phyloP scores from a whole-genome alignment of 2,329 filamentous ascomycete genomes.

The Plectosphaerella cucumerina region DNA sequence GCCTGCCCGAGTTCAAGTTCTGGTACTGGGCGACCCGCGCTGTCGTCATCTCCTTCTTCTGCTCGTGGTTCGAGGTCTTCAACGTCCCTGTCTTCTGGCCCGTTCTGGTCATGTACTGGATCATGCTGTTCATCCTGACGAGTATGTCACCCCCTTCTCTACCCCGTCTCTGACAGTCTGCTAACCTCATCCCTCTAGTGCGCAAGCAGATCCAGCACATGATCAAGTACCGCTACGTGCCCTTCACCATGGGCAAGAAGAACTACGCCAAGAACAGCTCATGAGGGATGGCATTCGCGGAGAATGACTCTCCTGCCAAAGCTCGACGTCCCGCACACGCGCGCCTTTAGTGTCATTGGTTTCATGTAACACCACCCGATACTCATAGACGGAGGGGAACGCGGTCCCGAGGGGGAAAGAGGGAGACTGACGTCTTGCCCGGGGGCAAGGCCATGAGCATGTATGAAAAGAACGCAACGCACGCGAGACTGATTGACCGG shows the following conservation, averaged over 20 bases:
- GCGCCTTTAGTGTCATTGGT: neutral
- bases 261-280: conserved; percentile 66
- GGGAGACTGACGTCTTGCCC: neutral
- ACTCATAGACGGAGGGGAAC: neutral
- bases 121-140: conserved; percentile 92
- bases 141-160: conserved; percentile 57
- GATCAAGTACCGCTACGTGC: conserved; percentile 99
- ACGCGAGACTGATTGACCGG: neutral
- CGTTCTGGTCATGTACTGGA: conserved; percentile 96
- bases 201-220: conserved; percentile 99
- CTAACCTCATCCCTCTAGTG: conserved; percentile 54
- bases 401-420: neutral
- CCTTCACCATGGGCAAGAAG: conserved; percentile 87
- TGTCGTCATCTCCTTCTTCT: conserved; percentile 75
- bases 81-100: conserved; percentile 99
- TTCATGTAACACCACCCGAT: neutral
- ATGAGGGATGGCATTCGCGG: conserved; percentile 12
- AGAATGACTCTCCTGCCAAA: too few relatives aligned
- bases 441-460: neutral
- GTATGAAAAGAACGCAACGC: neutral
- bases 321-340: too few relatives aligned
- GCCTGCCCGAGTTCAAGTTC: conserved; percentile 99
- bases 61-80: conserved; percentile 91
- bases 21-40: conserved; percentile 95
- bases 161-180: conserved; percentile 1